Evolutionary conservation across 2,329 filamentous ascomycete species (phyloP), one percentile per base, ranked within the genome.

Genomic region (Cladosporium halotolerans): DNA sequence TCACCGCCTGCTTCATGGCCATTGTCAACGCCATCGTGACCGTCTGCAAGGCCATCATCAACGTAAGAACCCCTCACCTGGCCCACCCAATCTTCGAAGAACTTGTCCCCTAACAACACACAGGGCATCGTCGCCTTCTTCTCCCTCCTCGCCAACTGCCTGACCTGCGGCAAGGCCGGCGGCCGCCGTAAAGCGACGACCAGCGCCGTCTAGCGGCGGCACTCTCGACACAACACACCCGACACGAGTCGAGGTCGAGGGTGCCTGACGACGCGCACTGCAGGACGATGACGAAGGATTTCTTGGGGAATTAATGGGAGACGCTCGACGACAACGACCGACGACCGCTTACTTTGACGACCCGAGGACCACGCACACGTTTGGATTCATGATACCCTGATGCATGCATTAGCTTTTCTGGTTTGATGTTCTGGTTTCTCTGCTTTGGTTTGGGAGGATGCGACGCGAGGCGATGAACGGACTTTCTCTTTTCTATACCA

Each of bases 91-190:
- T 16, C 2, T 16, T 14, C 16, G 43, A 23, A 28, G 13, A 44
- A 44, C 40, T 19, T 10, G 39, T 16, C 9, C 10, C 36, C 56
- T 56, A 43, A 59, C 45, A 32, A 39, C 19, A 13, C 11, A 64
- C 70, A 76, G 67, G 74, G 69, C 65, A 76, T 77, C 60, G 74
- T 76, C 62, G 63, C 72, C 38, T 67, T 77, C 64, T 75, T 76
- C 68, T 69, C 66, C 65, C 75, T 73, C 49, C 64, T 77, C 70
- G 73, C 75, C 68, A 71, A 65, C 58, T 76, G 74, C 69, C 66
- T 77, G 50, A 77, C 74, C 41, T 77, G 74, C 66, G 73, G 74
- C 60, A 70, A 70, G 49, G 69, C 66, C 43, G 72, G 73, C 52
- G 61, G 68, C 52, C 57, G 73, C 18, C 62, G 68, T n/a, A 66